Conservation (phyloP, 2,329 filamentous ascomycete species). For the Colletotrichum echinochloae region DNA sequence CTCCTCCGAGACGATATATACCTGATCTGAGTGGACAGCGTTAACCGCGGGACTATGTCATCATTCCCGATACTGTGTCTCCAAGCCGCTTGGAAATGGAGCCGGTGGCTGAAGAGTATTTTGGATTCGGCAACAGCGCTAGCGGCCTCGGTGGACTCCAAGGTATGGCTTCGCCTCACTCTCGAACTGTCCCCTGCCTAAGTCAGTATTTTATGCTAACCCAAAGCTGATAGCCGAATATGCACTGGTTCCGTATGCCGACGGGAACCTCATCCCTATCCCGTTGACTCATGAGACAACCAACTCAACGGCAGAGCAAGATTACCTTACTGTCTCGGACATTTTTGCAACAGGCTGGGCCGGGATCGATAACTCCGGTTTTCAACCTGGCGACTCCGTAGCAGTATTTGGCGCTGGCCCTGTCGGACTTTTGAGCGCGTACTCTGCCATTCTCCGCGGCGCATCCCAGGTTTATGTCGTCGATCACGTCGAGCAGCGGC, state of each 20-base stretch:
- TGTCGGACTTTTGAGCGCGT: slow-evolving; percentile 66
- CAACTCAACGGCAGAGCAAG: slow-evolving; percentile 65
- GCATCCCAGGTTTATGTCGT: slow-evolving; percentile 42
- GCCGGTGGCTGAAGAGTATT: no score
- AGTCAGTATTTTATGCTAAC: no score
- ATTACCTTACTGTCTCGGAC: slow-evolving; percentile 64
- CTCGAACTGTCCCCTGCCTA: no score
- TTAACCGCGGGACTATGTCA: no score
- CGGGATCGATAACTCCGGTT: slow-evolving; percentile 66
- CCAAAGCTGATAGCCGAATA: neutral
- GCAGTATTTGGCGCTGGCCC: slow-evolving; percentile 74
- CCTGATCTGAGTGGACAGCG: no score
- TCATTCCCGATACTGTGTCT: no score
- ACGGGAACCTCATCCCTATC: slow-evolving; percentile 72
- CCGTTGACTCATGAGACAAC: slow-evolving; percentile 48
- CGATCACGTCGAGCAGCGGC: slow-evolving; percentile 42
- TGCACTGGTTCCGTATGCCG: slow-evolving; percentile 67
- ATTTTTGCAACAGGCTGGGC: slow-evolving; percentile 66
- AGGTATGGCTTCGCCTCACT: no score
- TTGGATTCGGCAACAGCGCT: no score
- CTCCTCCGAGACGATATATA: no score
- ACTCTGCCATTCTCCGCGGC: slow-evolving; percentile 44
- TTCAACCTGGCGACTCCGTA: slow-evolving; percentile 69
- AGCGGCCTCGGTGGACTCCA: no score
- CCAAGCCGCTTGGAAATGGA: no score